Evolutionary conservation across 768 basidiomycete species (phyloP).

Genomic region (Trametes sanguinea): DNA sequence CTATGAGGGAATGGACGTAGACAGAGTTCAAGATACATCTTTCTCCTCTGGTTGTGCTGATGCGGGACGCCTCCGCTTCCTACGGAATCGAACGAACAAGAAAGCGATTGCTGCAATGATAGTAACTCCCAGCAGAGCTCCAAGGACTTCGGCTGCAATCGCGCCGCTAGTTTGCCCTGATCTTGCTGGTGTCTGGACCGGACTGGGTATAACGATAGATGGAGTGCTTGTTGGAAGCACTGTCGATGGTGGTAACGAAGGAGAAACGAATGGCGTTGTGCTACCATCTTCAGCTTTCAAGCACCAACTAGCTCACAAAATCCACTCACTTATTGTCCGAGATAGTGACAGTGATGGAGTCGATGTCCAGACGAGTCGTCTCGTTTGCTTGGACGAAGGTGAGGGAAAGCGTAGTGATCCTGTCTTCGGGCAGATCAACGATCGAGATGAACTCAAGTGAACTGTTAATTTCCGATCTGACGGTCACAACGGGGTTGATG

Average conservation of each 20-base stretch:
- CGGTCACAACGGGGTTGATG: slow-evolving; percentile 17
- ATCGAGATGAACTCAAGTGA: slow-evolving; percentile 21
- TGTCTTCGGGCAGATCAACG: slow-evolving; percentile 22
- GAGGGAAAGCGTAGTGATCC: slow-evolving; percentile 23
- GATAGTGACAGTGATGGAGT: slow-evolving; percentile 23
- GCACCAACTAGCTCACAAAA: background rate
- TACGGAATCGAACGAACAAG: background rate
- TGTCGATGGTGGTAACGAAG: slow-evolving; percentile 18
- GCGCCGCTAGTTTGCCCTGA: slow-evolving; percentile 19
- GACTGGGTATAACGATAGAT: slow-evolving; percentile 15
- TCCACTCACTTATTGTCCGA: slow-evolving; percentile 23
- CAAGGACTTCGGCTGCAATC: slow-evolving; percentile 26
- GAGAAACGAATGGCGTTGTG: slow-evolving; percentile 24
- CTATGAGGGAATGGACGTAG: background rate
- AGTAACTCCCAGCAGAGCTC: slow-evolving; percentile 18
- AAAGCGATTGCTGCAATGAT: slow-evolving; percentile 6
- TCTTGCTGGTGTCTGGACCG: background rate
- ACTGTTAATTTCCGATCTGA: slow-evolving; percentile 22
- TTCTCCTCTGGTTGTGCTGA: slow-evolving; percentile 2
- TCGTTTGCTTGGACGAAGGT: slow-evolving; percentile 17
- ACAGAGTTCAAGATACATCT: background rate
- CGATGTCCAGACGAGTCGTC: slow-evolving; percentile 21
- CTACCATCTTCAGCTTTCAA: background rate
- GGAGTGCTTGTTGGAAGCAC: slow-evolving; percentile 17
- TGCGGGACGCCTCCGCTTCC: slow-evolving; percentile 16